phyloP scores from a whole-genome alignment of 1,284 basidiomycete genomes.

The Phylloporus sp. region DNA sequence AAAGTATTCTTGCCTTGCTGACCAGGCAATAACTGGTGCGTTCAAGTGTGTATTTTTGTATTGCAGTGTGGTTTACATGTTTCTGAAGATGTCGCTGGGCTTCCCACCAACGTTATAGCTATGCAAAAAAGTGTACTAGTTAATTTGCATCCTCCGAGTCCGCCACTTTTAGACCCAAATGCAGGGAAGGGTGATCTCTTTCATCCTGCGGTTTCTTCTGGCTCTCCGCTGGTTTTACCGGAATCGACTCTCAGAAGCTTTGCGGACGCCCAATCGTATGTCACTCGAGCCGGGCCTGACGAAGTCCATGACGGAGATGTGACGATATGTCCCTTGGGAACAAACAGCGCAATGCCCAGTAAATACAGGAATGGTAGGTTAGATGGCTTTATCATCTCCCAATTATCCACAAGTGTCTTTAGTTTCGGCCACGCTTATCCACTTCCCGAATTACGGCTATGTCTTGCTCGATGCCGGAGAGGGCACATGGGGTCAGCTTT shows the following conservation, averaged over 20 bases:
- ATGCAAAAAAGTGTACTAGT: slow-evolving; percentile 42
- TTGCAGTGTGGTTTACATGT: not conserved
- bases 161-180: slow-evolving; percentile 42
- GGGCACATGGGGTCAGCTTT: slow-evolving; percentile 89
- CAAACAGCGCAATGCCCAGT: slow-evolving; percentile 85
- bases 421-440: slow-evolving; percentile 81
- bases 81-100: slow-evolving; percentile 46
- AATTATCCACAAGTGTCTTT: slow-evolving; percentile 4
- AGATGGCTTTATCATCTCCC: not conserved
- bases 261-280: slow-evolving; percentile 36
- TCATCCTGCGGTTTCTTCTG: slow-evolving; percentile 45
- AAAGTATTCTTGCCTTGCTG: slow-evolving; percentile 49
- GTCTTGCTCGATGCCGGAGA: slow-evolving; percentile 92
- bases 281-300: slow-evolving; percentile 17
- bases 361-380: slow-evolving; percentile 81
- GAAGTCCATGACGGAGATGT: slow-evolving; percentile 63
- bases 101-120: slow-evolving; percentile 50
- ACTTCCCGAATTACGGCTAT: slow-evolving; percentile 68
- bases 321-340: slow-evolving; percentile 81
- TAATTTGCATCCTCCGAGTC: slow-evolving; percentile 50
- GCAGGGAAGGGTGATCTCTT: slow-evolving; percentile 49
- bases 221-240: slow-evolving; percentile 40
- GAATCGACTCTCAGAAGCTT: slow-evolving; percentile 42
- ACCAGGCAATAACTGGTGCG: slow-evolving; percentile 49
- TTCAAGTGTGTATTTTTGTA: slow-evolving; percentile 1